A percentile compares a stretch with the other conserved stretches of the same genome.
These are phyloP conservation scores for Tulasnella sp. DNA, from an alignment of 768 basidiomycete genomes.

Conservation along the genomic window DNA sequence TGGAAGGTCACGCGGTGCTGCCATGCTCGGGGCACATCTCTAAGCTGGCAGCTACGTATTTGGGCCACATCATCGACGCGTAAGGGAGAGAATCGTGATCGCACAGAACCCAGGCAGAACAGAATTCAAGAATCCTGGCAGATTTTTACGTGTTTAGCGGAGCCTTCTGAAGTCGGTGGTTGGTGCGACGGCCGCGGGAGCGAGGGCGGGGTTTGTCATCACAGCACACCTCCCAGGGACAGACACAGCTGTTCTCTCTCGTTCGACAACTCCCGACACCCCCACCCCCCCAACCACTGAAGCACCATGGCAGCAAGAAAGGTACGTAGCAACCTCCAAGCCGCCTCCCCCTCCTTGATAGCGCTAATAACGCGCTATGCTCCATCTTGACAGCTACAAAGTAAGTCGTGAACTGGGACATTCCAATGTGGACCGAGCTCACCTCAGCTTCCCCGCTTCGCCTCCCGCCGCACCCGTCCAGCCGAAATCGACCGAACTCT, in stretches of 20 bases:
- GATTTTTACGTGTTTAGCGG: background rate
- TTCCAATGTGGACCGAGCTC: constrained; percentile 11
- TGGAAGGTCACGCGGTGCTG: background rate
- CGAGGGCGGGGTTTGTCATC: background rate
- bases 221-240: background rate
- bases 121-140: no score
- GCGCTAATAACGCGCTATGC: background rate
- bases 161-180: background rate
- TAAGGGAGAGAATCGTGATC: no score
- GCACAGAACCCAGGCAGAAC: no score
- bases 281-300: background rate
- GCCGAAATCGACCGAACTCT: constrained; percentile 98
- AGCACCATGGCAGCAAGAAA: constrained; percentile 19
- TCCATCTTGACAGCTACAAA: constrained; percentile 11
- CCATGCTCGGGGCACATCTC: background rate
- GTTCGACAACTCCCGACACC: background rate
- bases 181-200: background rate
- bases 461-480: constrained; percentile 31
- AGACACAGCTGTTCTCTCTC: background rate
- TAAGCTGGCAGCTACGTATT: no score
- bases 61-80: no score
- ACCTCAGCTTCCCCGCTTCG: background rate
- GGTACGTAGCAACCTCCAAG: background rate
- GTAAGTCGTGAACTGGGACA: background rate
- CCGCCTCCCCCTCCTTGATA: background rate